phyloP scores from a whole-genome alignment of 2,329 filamentous ascomycete genomes.

The Penicillium sp. region DNA sequence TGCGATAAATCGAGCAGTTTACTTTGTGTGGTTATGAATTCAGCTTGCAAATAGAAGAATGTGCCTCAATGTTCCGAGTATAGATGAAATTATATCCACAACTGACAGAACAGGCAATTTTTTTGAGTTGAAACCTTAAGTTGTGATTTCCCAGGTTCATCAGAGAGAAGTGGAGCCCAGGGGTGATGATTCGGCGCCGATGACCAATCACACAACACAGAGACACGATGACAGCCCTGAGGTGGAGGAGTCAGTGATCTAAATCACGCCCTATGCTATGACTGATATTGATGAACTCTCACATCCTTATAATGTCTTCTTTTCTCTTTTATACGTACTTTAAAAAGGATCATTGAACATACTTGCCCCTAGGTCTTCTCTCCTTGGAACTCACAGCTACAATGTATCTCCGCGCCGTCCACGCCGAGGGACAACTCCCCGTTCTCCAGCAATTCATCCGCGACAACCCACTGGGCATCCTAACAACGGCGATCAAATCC shows the following conservation, averaged over 20 bases:
- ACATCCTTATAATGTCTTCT: not conserved
- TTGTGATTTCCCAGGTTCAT: not conserved
- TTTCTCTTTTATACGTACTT: too few species aligned
- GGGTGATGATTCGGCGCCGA: not conserved
- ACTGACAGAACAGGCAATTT: not conserved
- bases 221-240: not conserved
- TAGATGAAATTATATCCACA: not conserved
- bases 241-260: not conserved
- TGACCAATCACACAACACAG: not conserved
- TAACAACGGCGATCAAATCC: slow-evolving; percentile 45
- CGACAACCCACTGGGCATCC: slow-evolving; percentile 59
- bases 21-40: not conserved
- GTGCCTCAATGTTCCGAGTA: not conserved
- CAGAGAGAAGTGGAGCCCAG: not conserved
- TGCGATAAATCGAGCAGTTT: not conserved
- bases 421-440: slow-evolving; percentile 52
- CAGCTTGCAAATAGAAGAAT: not conserved
- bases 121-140: not conserved
- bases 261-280: not conserved
- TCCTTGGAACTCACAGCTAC: not conserved
- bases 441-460: slow-evolving; percentile 57
- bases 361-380: not conserved
- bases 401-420: slow-evolving; percentile 58
- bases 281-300: not conserved
- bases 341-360: not conserved